Base-by-base conservation (phyloP, 345 rosid species). In the Noccaea bulbosa region DNA sequence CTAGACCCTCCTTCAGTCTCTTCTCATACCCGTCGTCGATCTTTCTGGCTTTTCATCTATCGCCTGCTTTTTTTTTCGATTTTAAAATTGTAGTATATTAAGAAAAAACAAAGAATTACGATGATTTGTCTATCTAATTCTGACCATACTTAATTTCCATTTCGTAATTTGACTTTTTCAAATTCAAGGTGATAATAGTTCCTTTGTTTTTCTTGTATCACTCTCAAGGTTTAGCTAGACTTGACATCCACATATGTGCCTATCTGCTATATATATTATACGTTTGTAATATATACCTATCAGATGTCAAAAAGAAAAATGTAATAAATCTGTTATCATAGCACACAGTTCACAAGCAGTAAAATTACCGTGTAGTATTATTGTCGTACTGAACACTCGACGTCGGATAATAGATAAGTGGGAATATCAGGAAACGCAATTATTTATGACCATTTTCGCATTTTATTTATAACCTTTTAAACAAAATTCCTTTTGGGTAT, bases 11-110 rank as follows among this genome's bases (percentile, higher is more conserved):
- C 52, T 57, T 48, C 57, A 44, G 76, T 72, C 73, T 68, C 65
- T 22, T 73, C 39, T 58, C 46, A 12, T 52, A 68, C 44, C 73
- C 78, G 73, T 67, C 51, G 73, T 67, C 51, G 73, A 74, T 68
- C 58, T 74, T 24, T 67, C 69, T 52, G 16, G 12, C 67, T 74
- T 67, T 51, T 51, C 63, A 74, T 60, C 57, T 12, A 43, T 59
- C 56, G 69, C 78, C 52, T 7, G 17, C 20, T 6, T 27, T 45
- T 12, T 50, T 2, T 35, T 4, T 56, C 6, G 10, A 65, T 39
- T 56, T 56, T 47, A 65, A 11, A 65, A 11, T 40, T 6, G 3
- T 40, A 8, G 0, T 24, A 2, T 24, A 3, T 17, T 17, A 17
- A 17, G 2, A 38, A 10, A 52, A 44, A 52, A 34, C 45, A 10